phyloP scores from a whole-genome alignment of 2,329 filamentous ascomycete genomes.

The Simplicillium sp. region DNA sequence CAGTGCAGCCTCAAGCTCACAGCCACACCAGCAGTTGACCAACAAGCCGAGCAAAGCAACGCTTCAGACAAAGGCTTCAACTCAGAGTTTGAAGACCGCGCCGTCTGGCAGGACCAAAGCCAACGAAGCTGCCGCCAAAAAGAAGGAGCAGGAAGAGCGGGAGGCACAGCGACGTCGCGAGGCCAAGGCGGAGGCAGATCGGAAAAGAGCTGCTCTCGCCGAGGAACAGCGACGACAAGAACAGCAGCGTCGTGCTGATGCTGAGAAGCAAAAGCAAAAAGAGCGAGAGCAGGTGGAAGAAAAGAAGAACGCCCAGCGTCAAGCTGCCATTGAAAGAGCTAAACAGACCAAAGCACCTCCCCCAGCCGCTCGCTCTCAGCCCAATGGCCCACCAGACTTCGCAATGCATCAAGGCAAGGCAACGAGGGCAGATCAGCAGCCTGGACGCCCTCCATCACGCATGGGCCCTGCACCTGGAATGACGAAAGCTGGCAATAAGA shows the following conservation, averaged over 20 bases:
- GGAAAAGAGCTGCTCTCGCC: conserved; percentile 58
- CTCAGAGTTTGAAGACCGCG: conserved; percentile 54
- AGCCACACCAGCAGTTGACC: conserved; percentile 35
- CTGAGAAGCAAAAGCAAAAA: conserved; percentile 50
- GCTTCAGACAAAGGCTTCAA: conserved; percentile 46
- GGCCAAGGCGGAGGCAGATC: conserved; percentile 71
- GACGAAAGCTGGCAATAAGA: conserved; percentile 57
- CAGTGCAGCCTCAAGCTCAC: conserved; percentile 17
- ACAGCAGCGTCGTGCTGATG: conserved; percentile 48
- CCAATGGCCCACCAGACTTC: conserved; percentile 40
- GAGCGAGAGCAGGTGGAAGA: conserved; percentile 54
- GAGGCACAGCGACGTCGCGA: conserved; percentile 72
- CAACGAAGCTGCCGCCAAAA: conserved; percentile 65
- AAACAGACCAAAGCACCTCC: conserved; percentile 56
- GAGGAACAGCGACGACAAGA: conserved; percentile 57
- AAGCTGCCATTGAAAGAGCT: conserved; percentile 53
- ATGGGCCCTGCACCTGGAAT: conserved; percentile 41
- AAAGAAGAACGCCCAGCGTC: conserved; percentile 57
- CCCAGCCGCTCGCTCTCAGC: conserved; percentile 46
- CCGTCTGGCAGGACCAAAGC: conserved; percentile 59
- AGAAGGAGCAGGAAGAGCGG: conserved; percentile 77
- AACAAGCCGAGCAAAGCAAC: conserved; percentile 61
- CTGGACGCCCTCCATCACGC: conserved; percentile 42
- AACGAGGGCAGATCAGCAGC: conserved; percentile 8
- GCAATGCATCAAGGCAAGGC: conserved; percentile 19